These are phyloP conservation scores for Suillus plorans DNA, from an alignment of 768 basidiomycete species.

Conservation along the genomic window DNA sequence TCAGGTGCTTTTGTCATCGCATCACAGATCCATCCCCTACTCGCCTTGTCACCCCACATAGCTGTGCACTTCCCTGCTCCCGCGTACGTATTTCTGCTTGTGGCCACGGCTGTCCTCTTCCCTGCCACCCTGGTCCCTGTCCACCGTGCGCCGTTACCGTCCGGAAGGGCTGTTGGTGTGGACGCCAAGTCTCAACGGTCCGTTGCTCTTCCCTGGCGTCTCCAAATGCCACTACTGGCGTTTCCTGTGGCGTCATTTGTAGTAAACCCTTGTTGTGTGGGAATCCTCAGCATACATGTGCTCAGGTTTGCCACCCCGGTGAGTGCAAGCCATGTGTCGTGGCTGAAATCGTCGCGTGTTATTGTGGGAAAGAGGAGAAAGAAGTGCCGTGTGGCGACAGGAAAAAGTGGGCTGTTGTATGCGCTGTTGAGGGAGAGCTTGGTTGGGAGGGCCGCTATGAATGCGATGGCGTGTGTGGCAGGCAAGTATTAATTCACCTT, in stretches of 20 bases:
- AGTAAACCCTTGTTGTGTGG: slow-evolving; percentile 58
- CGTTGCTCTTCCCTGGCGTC: slow-evolving; percentile 46
- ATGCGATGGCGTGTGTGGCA: background rate
- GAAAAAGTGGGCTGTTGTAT: slow-evolving; percentile 41
- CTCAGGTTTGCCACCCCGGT: slow-evolving; percentile 72
- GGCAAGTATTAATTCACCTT: background rate
- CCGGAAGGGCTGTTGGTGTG: slow-evolving; percentile 79
- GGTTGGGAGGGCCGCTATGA: slow-evolving; percentile 55
- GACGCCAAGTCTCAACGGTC: slow-evolving; percentile 54
- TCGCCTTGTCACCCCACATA: slow-evolving; percentile 72
- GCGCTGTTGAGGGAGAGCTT: slow-evolving; percentile 41
- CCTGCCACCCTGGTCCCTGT: slow-evolving; percentile 95
- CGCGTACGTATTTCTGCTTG: slow-evolving; percentile 58
- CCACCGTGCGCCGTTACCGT: slow-evolving; percentile 88
- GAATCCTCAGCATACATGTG: slow-evolving; percentile 64
- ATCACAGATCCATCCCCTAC: slow-evolving; percentile 70
- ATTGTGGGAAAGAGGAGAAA: slow-evolving; percentile 71
- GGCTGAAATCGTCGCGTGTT: slow-evolving; percentile 61
- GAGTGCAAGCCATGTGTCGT: slow-evolving; percentile 65
- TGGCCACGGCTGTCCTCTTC: slow-evolving; percentile 77
- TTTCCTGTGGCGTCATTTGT: slow-evolving; percentile 40
- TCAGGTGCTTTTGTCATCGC: slow-evolving; percentile 83
- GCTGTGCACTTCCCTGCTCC: slow-evolving; percentile 70
- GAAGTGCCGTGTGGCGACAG: slow-evolving; percentile 67
- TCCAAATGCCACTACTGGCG: background rate